Percentiles rank a stretch among this genome's conserved stretches.
phyloP scores from a whole-genome alignment of 306 rosid species.

The Fragaria nilgerrensis region DNA sequence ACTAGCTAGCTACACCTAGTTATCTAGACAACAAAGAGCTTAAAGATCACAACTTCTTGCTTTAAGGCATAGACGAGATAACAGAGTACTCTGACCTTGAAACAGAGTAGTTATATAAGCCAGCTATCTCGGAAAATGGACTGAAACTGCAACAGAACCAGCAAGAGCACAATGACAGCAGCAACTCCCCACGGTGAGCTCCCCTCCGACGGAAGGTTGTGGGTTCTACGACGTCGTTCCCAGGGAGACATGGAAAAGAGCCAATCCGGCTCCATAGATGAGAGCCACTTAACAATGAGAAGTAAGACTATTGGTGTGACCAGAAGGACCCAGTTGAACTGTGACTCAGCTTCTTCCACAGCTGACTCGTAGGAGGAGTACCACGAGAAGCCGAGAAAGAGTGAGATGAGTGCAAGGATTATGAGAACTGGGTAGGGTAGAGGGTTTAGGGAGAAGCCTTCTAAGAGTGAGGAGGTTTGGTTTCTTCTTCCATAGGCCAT shows the following conservation, averaged over 20 bases:
- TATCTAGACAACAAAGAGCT: not conserved
- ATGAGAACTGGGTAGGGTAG: constrained; percentile 72
- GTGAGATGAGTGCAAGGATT: constrained; percentile 48
- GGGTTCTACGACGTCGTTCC: constrained; percentile 51
- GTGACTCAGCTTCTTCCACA: constrained; percentile 51
- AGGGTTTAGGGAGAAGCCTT: constrained; percentile 56
- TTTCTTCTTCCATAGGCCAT: constrained; percentile 51
- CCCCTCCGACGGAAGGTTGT: constrained; percentile 59
- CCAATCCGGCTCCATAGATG: constrained; percentile 56
- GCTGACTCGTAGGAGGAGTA: constrained; percentile 57
- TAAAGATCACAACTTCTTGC: not conserved
- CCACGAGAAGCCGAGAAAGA: constrained; percentile 60
- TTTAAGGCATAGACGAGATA: not conserved
- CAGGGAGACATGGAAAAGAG: constrained; percentile 44
- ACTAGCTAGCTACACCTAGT: not conserved
- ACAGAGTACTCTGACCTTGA: constrained; percentile 7
- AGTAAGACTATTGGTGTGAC: constrained; percentile 51
- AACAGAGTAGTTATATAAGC: constrained; percentile 29
- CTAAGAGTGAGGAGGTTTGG: constrained; percentile 46
- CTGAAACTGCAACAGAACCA: constrained; percentile 62
- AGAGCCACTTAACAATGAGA: constrained; percentile 57
- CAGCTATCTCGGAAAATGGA: constrained; percentile 68
- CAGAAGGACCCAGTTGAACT: constrained; percentile 54
- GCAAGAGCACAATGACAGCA: constrained; percentile 66
- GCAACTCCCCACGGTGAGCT: constrained; percentile 97